Evolutionary conservation across 257 asterid species (phyloP), one percentile per base, ranked within the genome.

Genomic region (Lithospermum erythrorhizon): DNA sequence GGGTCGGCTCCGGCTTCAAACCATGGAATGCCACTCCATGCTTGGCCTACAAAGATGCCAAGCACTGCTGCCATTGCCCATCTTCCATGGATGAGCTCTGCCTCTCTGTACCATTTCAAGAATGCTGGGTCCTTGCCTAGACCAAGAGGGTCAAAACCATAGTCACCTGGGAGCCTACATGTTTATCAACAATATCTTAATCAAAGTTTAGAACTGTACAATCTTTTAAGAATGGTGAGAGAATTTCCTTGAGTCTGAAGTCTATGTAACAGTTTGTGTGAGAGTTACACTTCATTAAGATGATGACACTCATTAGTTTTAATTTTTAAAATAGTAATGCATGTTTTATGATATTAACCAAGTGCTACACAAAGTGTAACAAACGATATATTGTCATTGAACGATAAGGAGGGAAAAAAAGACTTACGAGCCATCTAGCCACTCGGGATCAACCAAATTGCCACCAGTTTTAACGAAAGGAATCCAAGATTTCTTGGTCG

Each of bases 371-470:
- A 27, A 27, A 27, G 32, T 27, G 32, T 27, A 27, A 27, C 32
- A 27, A 27, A 27, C 32, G 32, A 27, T 25, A 25, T 5, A 25
- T 25, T 25, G 29, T 25, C 29, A 27, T 6, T 27, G 32, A 25
- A 5, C 29, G 32, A 27, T 27, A 27, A 27, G 32, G 32, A 27
- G 32, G 4, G 6, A 27, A 10, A 53, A 67, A 24, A 25, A 52
- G 37, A 82, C 94, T 75, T 84, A 91, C 98, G 98, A 91, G 81
- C 98, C 98, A 76, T 91, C 98, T 57, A 91, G 98, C 95, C 95
- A 86, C 65, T 88, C 98, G 1, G 96, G 98, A 78, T 91, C 89
- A 59, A 81, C 48, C 15, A 91, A 61, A 81, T 73, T 79, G 69
- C 86, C 84, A 16, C 96, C 96, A 41, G 77, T 76, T 73, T 24